phyloP scores from a whole-genome alignment of 2,329 filamentous ascomycete genomes.

The Colletotrichum melonis region DNA sequence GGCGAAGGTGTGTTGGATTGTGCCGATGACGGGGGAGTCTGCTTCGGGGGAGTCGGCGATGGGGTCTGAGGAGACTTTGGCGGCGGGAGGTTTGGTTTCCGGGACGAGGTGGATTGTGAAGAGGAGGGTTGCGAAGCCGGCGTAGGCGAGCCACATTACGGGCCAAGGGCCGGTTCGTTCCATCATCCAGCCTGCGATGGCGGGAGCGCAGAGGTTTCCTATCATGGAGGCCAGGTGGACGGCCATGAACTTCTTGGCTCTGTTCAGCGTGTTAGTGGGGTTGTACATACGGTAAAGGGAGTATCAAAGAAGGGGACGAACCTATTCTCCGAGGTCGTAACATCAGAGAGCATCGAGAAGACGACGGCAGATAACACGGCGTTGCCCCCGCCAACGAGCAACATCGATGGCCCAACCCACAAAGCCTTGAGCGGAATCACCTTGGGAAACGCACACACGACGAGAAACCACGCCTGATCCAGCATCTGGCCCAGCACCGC shows the following conservation, averaged over 20 bases:
- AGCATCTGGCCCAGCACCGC: conserved; percentile 45
- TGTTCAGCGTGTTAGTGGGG: conserved; percentile 31
- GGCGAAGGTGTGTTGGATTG: conserved; percentile 33
- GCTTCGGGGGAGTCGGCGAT: conserved; percentile 15
- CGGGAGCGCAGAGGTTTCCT: conserved; percentile 49
- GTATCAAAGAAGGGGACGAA: conserved; percentile 32
- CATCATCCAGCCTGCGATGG: conserved; percentile 51
- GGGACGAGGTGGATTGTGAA: conserved; percentile 42
- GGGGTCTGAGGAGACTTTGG: conserved; percentile 9
- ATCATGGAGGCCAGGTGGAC: conserved; percentile 44
- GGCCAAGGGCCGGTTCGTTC: conserved; percentile 44
- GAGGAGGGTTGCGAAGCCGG: conserved; percentile 14
- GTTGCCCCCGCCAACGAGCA: conserved; percentile 50
- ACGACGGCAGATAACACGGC: conserved; percentile 45
- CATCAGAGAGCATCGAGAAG: conserved; percentile 49
- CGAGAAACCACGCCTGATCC: conserved; percentile 41
- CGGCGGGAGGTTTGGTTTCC: conserved; percentile 41
- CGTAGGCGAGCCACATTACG: conserved; percentile 7
- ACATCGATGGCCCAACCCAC: conserved; percentile 46
- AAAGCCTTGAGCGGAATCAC: conserved; percentile 46
- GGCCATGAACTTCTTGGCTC: conserved; percentile 49
- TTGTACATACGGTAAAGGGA: too few relatives aligned
- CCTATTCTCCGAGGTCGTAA: conserved; percentile 50
- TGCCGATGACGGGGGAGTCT: neutral
- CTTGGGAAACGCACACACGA: conserved; percentile 47